These are phyloP conservation scores for Phoma sp. DNA, from an alignment of 2,329 filamentous ascomycete species.

Conservation along the genomic window DNA sequence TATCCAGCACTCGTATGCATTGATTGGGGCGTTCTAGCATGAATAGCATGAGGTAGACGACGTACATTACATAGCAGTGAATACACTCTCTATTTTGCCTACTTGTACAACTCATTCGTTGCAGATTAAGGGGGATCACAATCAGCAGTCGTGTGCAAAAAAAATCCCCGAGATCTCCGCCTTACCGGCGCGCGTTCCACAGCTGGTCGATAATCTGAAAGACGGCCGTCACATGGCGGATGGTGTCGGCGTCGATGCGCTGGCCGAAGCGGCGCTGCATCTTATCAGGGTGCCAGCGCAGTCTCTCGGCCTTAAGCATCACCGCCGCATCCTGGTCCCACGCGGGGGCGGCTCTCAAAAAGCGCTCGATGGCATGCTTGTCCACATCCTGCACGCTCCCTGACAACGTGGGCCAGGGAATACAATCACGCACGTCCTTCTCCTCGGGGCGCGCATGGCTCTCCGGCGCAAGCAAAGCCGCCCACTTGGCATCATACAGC, in stretches of 20 bases:
- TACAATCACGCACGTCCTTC: constrained; percentile 42
- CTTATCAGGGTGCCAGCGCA: constrained; percentile 98
- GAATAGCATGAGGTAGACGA: background rate
- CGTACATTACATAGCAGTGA: too few species aligned
- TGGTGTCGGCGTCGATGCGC: constrained; percentile 71
- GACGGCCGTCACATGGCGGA: constrained; percentile 83
- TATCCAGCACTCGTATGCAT: constrained; percentile 7
- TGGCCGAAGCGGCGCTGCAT: constrained; percentile 86
- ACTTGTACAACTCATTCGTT: too few species aligned
- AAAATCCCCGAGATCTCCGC: too few species aligned
- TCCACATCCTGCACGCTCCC: constrained; percentile 63
- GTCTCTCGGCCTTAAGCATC: constrained; percentile 79
- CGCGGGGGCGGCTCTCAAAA: constrained; percentile 66
- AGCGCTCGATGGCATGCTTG: constrained; percentile 68
- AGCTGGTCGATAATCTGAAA: constrained; percentile 89
- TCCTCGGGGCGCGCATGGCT: constrained; percentile 6
- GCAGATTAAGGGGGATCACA: too few species aligned
- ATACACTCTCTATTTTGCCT: too few species aligned
- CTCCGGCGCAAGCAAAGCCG: constrained; percentile 48
- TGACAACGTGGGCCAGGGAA: constrained; percentile 76
- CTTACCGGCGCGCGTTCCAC: too few species aligned
- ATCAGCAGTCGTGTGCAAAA: too few species aligned
- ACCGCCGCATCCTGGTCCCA: constrained; percentile 51
- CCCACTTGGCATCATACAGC: constrained; percentile 70
- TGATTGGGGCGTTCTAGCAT: background rate